These are phyloP conservation scores for Amphibolis antarctica DNA, from an alignment of 106 monocot genomes.

Conservation along the genomic window DNA sequence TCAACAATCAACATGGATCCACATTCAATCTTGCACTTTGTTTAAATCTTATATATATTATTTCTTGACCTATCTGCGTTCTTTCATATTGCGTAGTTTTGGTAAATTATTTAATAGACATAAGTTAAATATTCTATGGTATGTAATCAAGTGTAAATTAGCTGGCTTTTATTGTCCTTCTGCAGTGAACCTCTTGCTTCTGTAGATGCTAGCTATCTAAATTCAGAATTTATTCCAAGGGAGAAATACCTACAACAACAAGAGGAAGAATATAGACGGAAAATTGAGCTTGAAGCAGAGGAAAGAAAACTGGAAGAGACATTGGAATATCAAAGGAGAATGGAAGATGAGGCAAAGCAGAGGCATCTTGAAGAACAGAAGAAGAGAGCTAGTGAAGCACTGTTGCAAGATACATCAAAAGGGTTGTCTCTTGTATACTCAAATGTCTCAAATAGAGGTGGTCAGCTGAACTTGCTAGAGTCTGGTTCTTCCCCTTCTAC, in stretches of 20 bases:
- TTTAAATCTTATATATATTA: too few species aligned
- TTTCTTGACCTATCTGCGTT: not conserved
- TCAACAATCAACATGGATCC: too few species aligned
- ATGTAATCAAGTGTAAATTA: not conserved
- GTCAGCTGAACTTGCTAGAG: slow-evolving; percentile 7
- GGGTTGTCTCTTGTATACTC: slow-evolving; percentile 9
- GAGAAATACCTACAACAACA: slow-evolving; percentile 41
- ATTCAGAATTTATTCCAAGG: slow-evolving; percentile 16
- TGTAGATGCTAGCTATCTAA: slow-evolving; percentile 2
- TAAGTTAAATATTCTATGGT: not conserved
- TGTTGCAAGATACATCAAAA: not conserved
- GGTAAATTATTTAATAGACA: not conserved
- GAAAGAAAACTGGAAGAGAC: slow-evolving; percentile 89
- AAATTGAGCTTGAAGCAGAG: slow-evolving; percentile 68
- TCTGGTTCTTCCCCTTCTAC: slow-evolving; percentile 16
- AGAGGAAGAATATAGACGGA: slow-evolving; percentile 44
- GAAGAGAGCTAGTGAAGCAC: slow-evolving; percentile 22
- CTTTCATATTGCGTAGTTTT: not conserved
- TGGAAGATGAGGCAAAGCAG: slow-evolving; percentile 80
- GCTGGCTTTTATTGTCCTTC: slow-evolving; percentile 10
- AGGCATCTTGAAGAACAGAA: slow-evolving; percentile 51
- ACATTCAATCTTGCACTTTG: too few species aligned
- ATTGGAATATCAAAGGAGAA: slow-evolving; percentile 66
- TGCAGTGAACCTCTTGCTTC: slow-evolving; percentile 31
- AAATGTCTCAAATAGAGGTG: slow-evolving; percentile 4